Evolutionary conservation across 768 basidiomycete genomes (phyloP).

Genomic region (Suillus brevipes): DNA sequence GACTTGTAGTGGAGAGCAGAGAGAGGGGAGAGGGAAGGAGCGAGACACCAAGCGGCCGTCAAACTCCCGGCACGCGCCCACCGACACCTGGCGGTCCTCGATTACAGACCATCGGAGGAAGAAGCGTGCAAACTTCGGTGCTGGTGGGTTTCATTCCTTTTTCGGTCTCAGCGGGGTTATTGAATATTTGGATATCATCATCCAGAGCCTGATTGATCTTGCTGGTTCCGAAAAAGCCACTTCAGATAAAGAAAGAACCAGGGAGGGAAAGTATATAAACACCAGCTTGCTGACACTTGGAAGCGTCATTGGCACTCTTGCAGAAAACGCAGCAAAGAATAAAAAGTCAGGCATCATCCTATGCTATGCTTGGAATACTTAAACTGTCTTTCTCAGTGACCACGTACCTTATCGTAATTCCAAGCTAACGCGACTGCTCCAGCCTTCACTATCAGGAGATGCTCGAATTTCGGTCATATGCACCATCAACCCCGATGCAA

Average conservation of each 20-base stretch:
- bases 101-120: constrained; percentile 75
- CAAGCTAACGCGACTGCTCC: constrained; percentile 91
- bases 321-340: constrained; percentile 79
- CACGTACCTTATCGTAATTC: constrained; percentile 96
- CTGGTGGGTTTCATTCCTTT: constrained; percentile 45
- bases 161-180: neutral
- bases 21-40: constrained; percentile 57
- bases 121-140: constrained; percentile 77
- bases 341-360: constrained; percentile 48
- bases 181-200: neutral
- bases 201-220: constrained; percentile 87
- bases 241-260: constrained; percentile 91
- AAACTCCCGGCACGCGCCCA: constrained; percentile 54
- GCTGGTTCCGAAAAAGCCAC: constrained; percentile 97
- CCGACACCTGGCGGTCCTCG: constrained; percentile 60
- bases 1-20: constrained; percentile 88
- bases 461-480: constrained; percentile 96
- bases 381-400: constrained; percentile 46
- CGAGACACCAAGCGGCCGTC: constrained; percentile 37
- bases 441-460: constrained; percentile 93
- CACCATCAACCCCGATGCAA: constrained; percentile 85
- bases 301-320: constrained; percentile 87
- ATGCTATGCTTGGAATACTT: neutral
- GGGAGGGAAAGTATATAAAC: constrained; percentile 97
- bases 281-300: constrained; percentile 92